A percentile compares a stretch with the other conserved stretches of the same genome.
Conservation (phyloP, 2,329 filamentous ascomycete genomes). For the Dendrostoma leiphaemia region DNA sequence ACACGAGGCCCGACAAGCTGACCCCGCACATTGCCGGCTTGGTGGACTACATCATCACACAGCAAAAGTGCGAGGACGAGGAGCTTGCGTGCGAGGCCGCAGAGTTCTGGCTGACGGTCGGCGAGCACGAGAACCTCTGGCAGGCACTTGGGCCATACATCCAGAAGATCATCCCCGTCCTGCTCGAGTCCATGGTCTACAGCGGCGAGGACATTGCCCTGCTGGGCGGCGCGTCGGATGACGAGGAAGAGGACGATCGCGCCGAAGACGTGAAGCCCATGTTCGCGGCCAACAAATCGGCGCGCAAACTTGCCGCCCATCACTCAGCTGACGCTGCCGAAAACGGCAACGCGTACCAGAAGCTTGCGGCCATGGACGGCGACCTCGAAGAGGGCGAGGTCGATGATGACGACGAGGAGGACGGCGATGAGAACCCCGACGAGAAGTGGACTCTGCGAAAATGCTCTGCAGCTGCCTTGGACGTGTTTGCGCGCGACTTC, state of each 20-base stretch:
- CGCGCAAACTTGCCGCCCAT: conserved; percentile 52
- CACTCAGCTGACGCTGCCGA: conserved; percentile 49
- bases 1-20: conserved; percentile 86
- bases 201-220: conserved; percentile 88
- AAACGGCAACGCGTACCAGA: conserved; percentile 55
- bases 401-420: conserved; percentile 68
- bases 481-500: conserved; percentile 91
- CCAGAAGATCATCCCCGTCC: conserved; percentile 80
- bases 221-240: conserved; percentile 79
- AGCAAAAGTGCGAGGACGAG: conserved; percentile 84
- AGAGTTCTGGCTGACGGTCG: conserved; percentile 95
- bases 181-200: conserved; percentile 95
- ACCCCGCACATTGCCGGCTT: conserved; percentile 82
- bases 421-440: conserved; percentile 80
- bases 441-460: conserved; percentile 95
- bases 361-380: conserved; percentile 61
- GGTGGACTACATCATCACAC: conserved; percentile 88
- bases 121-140: conserved; percentile 81
- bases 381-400: conserved; percentile 88
- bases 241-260: conserved; percentile 88
- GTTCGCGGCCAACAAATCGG: conserved; percentile 72
- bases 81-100: conserved; percentile 92
- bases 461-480: conserved; percentile 91
- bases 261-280: conserved; percentile 88
- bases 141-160: conserved; percentile 75